Evolutionary conservation across 2,329 filamentous ascomycete species (phyloP).

Genomic region (Exophiala lecanii-corni): DNA sequence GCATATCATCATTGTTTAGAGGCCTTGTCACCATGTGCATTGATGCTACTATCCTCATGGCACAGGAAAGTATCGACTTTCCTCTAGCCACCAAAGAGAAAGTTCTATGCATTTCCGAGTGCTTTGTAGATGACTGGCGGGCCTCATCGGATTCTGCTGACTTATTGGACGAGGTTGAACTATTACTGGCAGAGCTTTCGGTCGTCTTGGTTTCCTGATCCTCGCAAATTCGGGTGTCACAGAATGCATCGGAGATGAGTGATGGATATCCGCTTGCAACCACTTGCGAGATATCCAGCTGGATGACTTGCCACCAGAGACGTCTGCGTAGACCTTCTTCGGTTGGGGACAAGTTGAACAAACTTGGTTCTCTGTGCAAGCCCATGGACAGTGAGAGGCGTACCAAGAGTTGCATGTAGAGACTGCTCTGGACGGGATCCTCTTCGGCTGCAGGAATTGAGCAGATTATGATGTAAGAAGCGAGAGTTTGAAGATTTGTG

Average conservation of each 20-base stretch:
- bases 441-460: constrained; percentile 46
- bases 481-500: constrained; percentile 42
- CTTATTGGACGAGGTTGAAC: constrained; percentile 24
- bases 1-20: constrained; percentile 41
- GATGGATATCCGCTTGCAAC: constrained; percentile 47
- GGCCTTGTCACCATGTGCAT: constrained; percentile 43
- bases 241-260: constrained; percentile 45
- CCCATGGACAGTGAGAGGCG: constrained; percentile 35
- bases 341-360: constrained; percentile 46
- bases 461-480: constrained; percentile 45
- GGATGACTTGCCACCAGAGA: constrained; percentile 37
- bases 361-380: constrained; percentile 42
- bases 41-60: constrained; percentile 40
- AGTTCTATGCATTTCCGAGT: constrained; percentile 38
- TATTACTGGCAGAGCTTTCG: constrained; percentile 35
- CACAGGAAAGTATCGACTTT: constrained; percentile 42
- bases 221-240: constrained; percentile 45
- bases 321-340: constrained; percentile 36
- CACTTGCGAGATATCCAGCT: constrained; percentile 53
- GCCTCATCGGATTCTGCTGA: constrained; percentile 8
- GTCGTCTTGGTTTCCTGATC: constrained; percentile 43
- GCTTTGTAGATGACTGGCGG: constrained; percentile 26
- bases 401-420: constrained; percentile 44
- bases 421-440: constrained; percentile 45
- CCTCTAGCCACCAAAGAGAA: constrained; percentile 40